Percentiles rank a stretch among this genome's conserved stretches.
Conservation (phyloP, 345 rosid genomes). For the Acer campestre region DNA sequence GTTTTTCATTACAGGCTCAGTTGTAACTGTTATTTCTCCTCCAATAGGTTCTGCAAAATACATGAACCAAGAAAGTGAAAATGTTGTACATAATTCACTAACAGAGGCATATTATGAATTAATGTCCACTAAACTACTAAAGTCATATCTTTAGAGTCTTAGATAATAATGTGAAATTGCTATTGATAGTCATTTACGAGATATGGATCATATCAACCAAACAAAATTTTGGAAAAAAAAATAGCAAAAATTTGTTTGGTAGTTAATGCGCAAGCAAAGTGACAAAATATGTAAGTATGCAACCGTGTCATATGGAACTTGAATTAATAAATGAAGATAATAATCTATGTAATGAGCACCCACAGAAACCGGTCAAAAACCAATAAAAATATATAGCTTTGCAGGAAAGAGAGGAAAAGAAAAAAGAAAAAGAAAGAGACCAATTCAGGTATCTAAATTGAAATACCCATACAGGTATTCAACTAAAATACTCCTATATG, state of each 20-base stretch:
- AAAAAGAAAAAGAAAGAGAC: not conserved
- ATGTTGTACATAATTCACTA: not conserved
- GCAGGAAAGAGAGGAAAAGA: not conserved
- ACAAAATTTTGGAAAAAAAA: too few species aligned
- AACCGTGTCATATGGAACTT: too few species aligned
- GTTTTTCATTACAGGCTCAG: constrained; percentile 53
- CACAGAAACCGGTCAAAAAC: too few species aligned
- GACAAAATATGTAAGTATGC: too few species aligned
- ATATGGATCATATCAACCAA: too few species aligned
- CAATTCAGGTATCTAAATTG: not conserved
- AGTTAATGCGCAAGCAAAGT: too few species aligned
- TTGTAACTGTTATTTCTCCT: constrained; percentile 77
- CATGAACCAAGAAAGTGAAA: constrained; percentile 9
- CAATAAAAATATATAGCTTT: not conserved
- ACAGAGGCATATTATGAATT: not conserved
- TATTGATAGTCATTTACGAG: not conserved
- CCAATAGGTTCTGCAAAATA: constrained; percentile 78
- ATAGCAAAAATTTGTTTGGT: too few species aligned
- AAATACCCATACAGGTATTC: too few species aligned
- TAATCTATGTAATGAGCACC: too few species aligned
- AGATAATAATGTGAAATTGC: not conserved
- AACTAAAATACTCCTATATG: not conserved
- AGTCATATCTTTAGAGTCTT: not conserved
- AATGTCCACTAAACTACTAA: not conserved
- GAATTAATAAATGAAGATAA: too few species aligned